Conservation (phyloP, 768 basidiomycete species). For the Leucogyrophana mollusca region DNA sequence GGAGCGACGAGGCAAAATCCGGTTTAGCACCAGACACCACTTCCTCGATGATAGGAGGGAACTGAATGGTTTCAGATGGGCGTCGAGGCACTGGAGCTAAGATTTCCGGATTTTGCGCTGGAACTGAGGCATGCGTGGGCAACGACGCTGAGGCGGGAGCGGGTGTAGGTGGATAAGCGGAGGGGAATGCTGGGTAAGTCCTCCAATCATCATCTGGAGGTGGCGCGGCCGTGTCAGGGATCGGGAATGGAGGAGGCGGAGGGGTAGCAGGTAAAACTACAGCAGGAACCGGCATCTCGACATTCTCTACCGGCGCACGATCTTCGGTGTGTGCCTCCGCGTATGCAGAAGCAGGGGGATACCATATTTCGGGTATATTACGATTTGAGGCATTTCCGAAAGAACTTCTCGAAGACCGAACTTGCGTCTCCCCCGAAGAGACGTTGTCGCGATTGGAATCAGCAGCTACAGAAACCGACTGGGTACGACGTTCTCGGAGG, state of each 20-base stretch:
- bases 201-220: constrained; percentile 64
- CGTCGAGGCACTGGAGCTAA: neutral
- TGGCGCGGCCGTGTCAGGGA: constrained; percentile 4
- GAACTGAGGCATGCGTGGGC: constrained; percentile 14
- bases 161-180: constrained; percentile 76
- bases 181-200: constrained; percentile 71
- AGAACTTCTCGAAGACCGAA: constrained; percentile 21
- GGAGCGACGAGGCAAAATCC: constrained; percentile 75
- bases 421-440: constrained; percentile 15
- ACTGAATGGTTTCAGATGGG: constrained; percentile 11
- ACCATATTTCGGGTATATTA: constrained; percentile 51
- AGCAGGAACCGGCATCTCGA: constrained; percentile 4
- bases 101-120: constrained; percentile 3
- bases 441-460: constrained; percentile 23
- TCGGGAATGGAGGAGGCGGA: constrained; percentile 2
- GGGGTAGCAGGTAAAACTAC: neutral
- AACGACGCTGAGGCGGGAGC: constrained; percentile 38
- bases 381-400: constrained; percentile 8
- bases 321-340: constrained; percentile 32
- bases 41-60: constrained; percentile 39
- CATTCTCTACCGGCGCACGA: constrained; percentile 14
- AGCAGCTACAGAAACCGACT: constrained; percentile 16
- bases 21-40: constrained; percentile 24
- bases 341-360: constrained; percentile 53
- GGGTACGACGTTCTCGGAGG: constrained; percentile 10